Evolutionary conservation across 306 rosid species (phyloP).

Genomic region (Lotus japonicus): DNA sequence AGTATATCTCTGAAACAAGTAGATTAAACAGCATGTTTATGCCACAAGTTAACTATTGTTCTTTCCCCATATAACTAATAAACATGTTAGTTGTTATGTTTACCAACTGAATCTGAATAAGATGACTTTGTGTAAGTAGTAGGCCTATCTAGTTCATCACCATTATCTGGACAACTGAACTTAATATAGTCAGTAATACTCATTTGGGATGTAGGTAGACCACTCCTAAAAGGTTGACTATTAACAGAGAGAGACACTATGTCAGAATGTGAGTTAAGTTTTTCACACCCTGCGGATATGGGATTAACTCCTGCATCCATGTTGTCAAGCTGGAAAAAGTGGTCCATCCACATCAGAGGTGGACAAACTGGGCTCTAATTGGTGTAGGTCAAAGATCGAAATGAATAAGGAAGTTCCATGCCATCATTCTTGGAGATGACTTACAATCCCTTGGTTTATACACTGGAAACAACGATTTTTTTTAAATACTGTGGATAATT

Average conservation of each 20-base stretch:
- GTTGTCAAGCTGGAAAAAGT: background rate
- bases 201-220: background rate
- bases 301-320: background rate
- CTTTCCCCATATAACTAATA: background rate
- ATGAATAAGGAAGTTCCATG: background rate
- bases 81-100: background rate
- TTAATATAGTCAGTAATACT: background rate
- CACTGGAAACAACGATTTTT: background rate
- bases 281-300: background rate
- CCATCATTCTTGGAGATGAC: background rate
- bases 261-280: background rate
- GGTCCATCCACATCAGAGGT: background rate
- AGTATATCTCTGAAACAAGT: constrained; percentile 1
- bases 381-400: background rate
- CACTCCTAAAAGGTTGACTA: background rate
- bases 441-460: background rate
- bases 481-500: background rate
- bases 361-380: constrained; percentile 1
- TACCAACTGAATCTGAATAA: background rate
- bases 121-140: background rate
- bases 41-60: background rate
- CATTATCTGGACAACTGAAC: background rate
- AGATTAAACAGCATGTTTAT: background rate
- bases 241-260: background rate
- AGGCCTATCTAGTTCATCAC: background rate